Base-by-base conservation (phyloP, 108 stramenopile species). In the Cyclotella kingstonii region DNA sequence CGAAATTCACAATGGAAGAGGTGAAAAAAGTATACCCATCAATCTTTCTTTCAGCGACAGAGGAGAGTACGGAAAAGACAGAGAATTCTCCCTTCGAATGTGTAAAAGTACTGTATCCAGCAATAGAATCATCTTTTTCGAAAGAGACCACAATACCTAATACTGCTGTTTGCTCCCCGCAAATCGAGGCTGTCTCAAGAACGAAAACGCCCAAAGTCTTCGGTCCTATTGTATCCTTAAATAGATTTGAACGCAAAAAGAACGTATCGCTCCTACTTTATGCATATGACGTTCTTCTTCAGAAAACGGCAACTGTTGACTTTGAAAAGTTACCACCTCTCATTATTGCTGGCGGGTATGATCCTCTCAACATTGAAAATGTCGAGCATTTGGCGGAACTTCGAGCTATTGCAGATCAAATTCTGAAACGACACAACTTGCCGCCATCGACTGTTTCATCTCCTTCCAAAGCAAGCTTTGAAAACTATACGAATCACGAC, bases 211-310 rank as follows among this genome's bases (percentile, higher is more conserved):
- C 43, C 56, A 42, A 5, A 51, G 26, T 29, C 60, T 34, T 30
- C 41, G 82, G 48, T 26, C 66, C 70, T 11, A 82, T 92, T 63
- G 84, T 95, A 15, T 66, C 93, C 17, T 73, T 98, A 49, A 98
- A 98, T 74, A 81, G 98, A 35, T 99, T 93, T 60, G 98, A 99
- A 84, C 80, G 97, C 26, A 99, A 99, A 82, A 99, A 99, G 84
- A 95, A 94, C 55, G 71, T 99, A 14, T 79, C 60, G 19, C 61
- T 99, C 25, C 41, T 86, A 8, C 57, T 90, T 10, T 60, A 72
- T 50, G 83, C 89, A 7, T 89, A 83, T 49, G 79, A 46, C 14
- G 63, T 60, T 29, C 66, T 43, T 29, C 23, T 57, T 10, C 31
- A 70, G 55, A 34, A 62, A 52, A 57, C 67, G 8, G 46, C 52